Percentiles rank a stretch among this genome's conserved stretches.
Evolutionary conservation across 2,329 filamentous ascomycete species (phyloP).

Genomic region (Fusarium globosum): DNA sequence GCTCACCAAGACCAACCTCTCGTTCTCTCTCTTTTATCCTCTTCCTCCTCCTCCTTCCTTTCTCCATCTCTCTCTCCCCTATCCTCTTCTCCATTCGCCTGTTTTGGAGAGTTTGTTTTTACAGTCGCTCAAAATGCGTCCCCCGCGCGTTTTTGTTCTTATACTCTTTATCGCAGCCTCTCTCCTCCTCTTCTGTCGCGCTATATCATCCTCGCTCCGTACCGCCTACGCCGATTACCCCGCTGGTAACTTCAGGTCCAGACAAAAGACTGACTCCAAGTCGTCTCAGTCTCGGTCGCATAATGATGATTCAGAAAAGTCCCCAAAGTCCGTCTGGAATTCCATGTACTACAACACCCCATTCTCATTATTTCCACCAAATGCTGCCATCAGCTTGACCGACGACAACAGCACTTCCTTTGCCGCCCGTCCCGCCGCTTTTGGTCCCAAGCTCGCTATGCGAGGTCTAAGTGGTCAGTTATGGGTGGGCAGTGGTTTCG

Average conservation of each 20-base stretch:
- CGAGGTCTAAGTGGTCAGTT: constrained; percentile 87
- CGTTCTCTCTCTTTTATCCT: constrained; percentile 10
- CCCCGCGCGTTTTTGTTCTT: constrained; percentile 65
- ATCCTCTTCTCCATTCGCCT: constrained; percentile 3
- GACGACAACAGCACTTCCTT: constrained; percentile 99
- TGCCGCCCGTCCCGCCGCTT: constrained; percentile 90
- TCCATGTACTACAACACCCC: constrained; percentile 79
- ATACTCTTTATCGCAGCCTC: constrained; percentile 64
- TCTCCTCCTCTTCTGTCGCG: constrained; percentile 66
- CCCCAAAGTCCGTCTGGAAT: constrained; percentile 47
- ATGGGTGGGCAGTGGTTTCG: constrained; percentile 94
- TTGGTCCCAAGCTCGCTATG: constrained; percentile 81
- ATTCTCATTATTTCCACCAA: constrained; percentile 91
- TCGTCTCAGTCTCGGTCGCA: constrained; percentile 18
- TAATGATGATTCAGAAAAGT: constrained; percentile 19
- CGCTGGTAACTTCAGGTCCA: constrained; percentile 41
- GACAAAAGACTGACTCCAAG: constrained; percentile 20
- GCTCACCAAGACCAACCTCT: constrained; percentile 23
- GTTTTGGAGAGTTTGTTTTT: constrained; percentile 12
- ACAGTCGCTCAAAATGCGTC: constrained; percentile 58
- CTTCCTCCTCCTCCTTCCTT: constrained; percentile 1
- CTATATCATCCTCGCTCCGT: constrained; percentile 55
- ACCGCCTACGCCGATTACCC: constrained; percentile 45
- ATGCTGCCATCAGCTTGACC: constrained; percentile 93
- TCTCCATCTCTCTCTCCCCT: not conserved